phyloP scores from a whole-genome alignment of 2,329 filamentous ascomycete species.

The Calonectria fujianensis region DNA sequence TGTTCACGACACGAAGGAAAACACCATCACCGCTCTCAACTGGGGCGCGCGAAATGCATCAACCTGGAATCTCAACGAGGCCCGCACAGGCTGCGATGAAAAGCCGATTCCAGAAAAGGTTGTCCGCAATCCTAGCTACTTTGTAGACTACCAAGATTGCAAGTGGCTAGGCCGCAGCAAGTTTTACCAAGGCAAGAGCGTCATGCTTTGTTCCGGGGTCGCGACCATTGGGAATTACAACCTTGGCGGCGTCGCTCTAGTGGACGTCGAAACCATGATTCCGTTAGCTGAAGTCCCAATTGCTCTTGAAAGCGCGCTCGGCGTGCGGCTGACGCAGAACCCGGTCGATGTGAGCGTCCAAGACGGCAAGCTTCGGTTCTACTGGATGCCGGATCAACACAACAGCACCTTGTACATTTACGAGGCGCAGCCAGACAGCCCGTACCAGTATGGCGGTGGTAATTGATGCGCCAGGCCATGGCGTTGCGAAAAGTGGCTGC shows the following conservation, averaged over 20 bases:
- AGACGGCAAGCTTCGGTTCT: constrained; percentile 66
- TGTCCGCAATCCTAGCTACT: constrained; percentile 64
- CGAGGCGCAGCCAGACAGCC: constrained; percentile 60
- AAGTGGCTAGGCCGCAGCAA: constrained; percentile 67
- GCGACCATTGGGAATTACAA: constrained; percentile 59
- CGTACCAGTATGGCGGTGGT: constrained; percentile 49
- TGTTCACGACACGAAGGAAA: constrained; percentile 62
- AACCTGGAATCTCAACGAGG: constrained; percentile 57
- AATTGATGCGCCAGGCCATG: constrained; percentile 22
- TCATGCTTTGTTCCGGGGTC: constrained; percentile 70
- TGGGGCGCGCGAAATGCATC: constrained; percentile 68
- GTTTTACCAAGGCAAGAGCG: constrained; percentile 59
- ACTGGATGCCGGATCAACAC: constrained; percentile 68
- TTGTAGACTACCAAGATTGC: constrained; percentile 71
- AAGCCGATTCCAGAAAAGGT: constrained; percentile 44
- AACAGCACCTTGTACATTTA: constrained; percentile 68
- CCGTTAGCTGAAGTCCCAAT: constrained; percentile 68
- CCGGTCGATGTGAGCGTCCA: constrained; percentile 68
- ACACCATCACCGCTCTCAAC: constrained; percentile 64
- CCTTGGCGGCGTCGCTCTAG: constrained; percentile 68
- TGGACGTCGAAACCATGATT: constrained; percentile 66
- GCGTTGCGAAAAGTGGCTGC: constrained; percentile 38
- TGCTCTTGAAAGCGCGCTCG: constrained; percentile 62
- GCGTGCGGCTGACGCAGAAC: constrained; percentile 67
- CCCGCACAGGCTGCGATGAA: constrained; percentile 45